These are phyloP conservation scores for Neoboletus brunneissimus DNA, from an alignment of 768 basidiomycete species.

Conservation along the genomic window DNA sequence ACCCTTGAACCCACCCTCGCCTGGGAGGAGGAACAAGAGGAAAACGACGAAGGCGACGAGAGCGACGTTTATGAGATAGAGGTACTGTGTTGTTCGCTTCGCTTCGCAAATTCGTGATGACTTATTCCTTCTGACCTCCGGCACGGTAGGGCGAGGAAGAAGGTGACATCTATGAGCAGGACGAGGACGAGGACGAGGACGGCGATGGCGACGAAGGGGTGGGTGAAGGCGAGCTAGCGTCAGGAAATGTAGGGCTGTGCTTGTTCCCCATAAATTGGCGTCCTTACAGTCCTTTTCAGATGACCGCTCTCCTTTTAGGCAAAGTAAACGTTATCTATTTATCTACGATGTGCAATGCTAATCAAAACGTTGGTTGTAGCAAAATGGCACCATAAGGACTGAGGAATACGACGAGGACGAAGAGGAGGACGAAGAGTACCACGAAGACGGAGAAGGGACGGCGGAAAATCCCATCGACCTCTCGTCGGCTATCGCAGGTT, in stretches of 20 bases:
- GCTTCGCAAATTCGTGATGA: not conserved
- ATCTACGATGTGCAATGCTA: not conserved
- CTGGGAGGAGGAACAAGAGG: conserved; percentile 3
- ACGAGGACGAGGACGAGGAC: conserved; percentile 19
- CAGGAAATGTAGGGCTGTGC: conserved; percentile 12
- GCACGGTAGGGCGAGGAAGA: conserved; percentile 21
- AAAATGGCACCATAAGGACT: conserved; percentile 8
- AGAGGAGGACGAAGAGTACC: conserved; percentile 23
- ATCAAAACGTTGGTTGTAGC: not conserved
- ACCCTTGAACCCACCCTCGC: conserved; percentile 6
- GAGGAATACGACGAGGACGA: conserved; percentile 6
- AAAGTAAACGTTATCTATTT: conserved; percentile 9
- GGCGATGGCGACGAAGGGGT: conserved; percentile 2
- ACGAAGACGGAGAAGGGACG: conserved; percentile 4
- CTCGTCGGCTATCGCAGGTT: conserved; percentile 12
- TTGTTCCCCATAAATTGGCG: not conserved
- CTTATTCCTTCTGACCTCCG: not conserved
- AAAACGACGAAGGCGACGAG: conserved; percentile 24
- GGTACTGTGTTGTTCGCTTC: conserved; percentile 13
- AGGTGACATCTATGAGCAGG: not conserved
- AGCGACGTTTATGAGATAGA: conserved; percentile 28
- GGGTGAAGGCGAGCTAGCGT: not conserved
- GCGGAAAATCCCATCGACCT: conserved; percentile 12
- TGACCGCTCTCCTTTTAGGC: conserved; percentile 25
- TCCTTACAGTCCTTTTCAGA: conserved; percentile 13